phyloP scores from a whole-genome alignment of 2,329 filamentous ascomycete species.

The Alternaria infectoria region DNA sequence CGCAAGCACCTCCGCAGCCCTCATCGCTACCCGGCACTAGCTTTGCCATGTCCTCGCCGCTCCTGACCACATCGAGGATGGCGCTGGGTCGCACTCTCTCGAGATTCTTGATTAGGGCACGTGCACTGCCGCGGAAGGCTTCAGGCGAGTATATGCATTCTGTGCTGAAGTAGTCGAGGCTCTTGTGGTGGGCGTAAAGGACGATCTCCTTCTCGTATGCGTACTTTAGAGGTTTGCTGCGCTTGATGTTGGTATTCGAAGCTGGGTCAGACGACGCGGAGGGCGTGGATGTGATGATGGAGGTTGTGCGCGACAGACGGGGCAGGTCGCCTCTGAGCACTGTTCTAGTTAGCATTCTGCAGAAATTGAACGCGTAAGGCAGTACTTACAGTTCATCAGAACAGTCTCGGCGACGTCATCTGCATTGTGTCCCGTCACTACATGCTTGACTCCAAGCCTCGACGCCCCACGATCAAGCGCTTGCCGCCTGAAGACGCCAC shows the following conservation, averaged over 20 bases:
- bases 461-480: conserved; percentile 92
- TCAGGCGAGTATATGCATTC: conserved; percentile 99
- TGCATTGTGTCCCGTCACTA: conserved; percentile 96
- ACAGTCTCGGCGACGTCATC: conserved; percentile 98
- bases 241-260: conserved; percentile 78
- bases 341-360: conserved; percentile 21
- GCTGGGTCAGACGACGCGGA: conserved; percentile 62
- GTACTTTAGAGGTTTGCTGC: conserved; percentile 96
- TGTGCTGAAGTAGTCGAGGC: conserved; percentile 96
- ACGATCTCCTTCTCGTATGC: conserved; percentile 99
- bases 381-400: conserved; percentile 76
- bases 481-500: conserved; percentile 92
- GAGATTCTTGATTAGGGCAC: conserved; percentile 91
- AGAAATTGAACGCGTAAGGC: background rate
- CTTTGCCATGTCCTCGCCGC: conserved; percentile 93
- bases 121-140: conserved; percentile 90
- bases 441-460: conserved; percentile 84
- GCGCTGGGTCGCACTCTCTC: conserved; percentile 92
- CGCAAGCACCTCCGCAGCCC: conserved; percentile 39
- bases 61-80: conserved; percentile 91
- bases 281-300: conserved; percentile 72
- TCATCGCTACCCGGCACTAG: conserved; percentile 68
- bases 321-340: conserved; percentile 87
- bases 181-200: conserved; percentile 94
- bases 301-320: conserved; percentile 84